These are phyloP conservation scores for Coniochaeta sp. DNA, from an alignment of 2,329 filamentous ascomycete genomes.

Conservation along the genomic window DNA sequence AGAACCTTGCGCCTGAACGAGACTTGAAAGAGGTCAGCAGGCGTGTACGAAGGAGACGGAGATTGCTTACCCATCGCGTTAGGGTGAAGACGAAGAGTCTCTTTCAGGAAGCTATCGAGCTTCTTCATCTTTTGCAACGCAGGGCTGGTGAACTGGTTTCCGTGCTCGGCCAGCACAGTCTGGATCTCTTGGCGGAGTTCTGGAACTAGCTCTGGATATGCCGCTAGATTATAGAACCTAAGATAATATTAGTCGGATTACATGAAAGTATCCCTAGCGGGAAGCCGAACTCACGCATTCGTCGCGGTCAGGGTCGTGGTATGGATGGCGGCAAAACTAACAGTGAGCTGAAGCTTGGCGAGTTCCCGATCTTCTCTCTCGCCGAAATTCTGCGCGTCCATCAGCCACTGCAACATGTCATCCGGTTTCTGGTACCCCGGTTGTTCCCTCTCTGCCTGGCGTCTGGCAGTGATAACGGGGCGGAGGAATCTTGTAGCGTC, in stretches of 20 bases:
- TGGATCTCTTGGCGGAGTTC: conserved; percentile 43
- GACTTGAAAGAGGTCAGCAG: not conserved
- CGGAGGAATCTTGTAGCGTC: conserved; percentile 25
- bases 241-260: not conserved
- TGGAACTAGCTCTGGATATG: conserved; percentile 39
- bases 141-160: conserved; percentile 17
- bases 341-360: conserved; percentile 30
- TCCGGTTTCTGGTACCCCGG: conserved; percentile 25
- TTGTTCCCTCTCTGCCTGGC: conserved; percentile 14
- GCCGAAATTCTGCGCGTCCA: conserved; percentile 28
- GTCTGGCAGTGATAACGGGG: conserved; percentile 22
- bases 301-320: conserved; percentile 38
- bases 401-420: conserved; percentile 40
- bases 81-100: conserved; percentile 20
- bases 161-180: conserved; percentile 24
- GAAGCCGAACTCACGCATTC: conserved; percentile 26
- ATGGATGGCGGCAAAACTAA: conserved; percentile 44
- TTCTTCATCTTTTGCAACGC: conserved; percentile 24
- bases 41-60: not conserved
- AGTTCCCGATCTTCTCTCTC: conserved; percentile 24
- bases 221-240: conserved; percentile 43
- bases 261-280: too few species aligned
- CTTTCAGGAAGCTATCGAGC: conserved; percentile 23
- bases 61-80: conserved; percentile 20
- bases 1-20: conserved; percentile 43